These are phyloP conservation scores for Zelonia costaricensis DNA, from an alignment of 208 protist species.

Conservation along the genomic window DNA sequence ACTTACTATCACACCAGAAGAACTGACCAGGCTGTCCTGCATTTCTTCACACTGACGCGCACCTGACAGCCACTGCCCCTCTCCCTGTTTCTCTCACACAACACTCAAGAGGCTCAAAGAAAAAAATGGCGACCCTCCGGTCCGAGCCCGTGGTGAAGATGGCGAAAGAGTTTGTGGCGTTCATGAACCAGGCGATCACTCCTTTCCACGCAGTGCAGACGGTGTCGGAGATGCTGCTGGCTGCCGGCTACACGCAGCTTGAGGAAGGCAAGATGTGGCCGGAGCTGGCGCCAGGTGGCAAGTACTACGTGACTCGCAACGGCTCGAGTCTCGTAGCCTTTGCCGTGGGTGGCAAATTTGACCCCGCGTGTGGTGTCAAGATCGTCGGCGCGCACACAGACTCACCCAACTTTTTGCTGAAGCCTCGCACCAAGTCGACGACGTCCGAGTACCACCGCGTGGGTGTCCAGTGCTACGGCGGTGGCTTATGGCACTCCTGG, in stretches of 20 bases:
- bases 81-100: no score
- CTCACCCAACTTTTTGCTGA: conserved; percentile 92
- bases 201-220: conserved; percentile 83
- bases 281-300: conserved; percentile 68
- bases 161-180: conserved; percentile 66
- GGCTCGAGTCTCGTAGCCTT: conserved; percentile 96
- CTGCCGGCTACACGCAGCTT: conserved; percentile 60
- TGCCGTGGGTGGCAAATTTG: conserved; percentile 92
- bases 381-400: conserved; percentile 98
- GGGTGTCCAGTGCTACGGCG: conserved; percentile 87
- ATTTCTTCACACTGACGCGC: no score
- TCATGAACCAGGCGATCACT: conserved; percentile 65
- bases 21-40: no score
- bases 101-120: no score
- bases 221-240: conserved; percentile 40
- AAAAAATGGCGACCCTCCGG: conserved; percentile 23
- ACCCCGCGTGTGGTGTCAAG: conserved; percentile 83
- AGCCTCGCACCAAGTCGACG: conserved; percentile 54
- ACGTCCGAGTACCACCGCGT: conserved; percentile 58
- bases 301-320: conserved; percentile 98
- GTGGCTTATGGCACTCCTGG: conserved; percentile 91
- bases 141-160: conserved; percentile 28
- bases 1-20: no score
- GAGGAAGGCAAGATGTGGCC: conserved; percentile 62
- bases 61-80: no score